Evolutionary conservation across 345 rosid genomes (phyloP).

Genomic region (Eutrema japonicum): DNA sequence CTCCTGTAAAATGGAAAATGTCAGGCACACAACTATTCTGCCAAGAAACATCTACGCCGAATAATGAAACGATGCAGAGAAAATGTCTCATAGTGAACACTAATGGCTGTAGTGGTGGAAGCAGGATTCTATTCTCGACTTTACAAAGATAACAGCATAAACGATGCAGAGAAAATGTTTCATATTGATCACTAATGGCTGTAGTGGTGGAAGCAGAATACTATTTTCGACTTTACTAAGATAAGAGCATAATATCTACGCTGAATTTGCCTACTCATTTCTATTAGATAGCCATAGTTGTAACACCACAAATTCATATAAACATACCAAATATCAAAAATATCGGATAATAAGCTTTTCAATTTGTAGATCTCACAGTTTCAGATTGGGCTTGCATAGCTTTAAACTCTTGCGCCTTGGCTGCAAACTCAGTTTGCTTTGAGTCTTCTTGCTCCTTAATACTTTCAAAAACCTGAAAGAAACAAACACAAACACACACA

Average conservation of each 20-base stretch:
- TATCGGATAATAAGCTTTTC: not conserved
- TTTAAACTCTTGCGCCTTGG: slow-evolving; percentile 76
- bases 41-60: slow-evolving; percentile 13
- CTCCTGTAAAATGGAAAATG: slow-evolving; percentile 62
- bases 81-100: slow-evolving; percentile 26
- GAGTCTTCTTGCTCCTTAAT: slow-evolving; percentile 86
- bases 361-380: slow-evolving; percentile 59
- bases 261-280: not conserved
- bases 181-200: slow-evolving; percentile 24
- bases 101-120: slow-evolving; percentile 7
- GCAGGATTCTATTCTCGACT: slow-evolving; percentile 4
- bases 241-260: not conserved
- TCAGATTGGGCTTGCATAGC: slow-evolving; percentile 92
- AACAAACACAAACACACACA: slow-evolving; percentile 24
- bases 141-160: not conserved
- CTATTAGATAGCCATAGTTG: slow-evolving; percentile 2
- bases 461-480: slow-evolving; percentile 69
- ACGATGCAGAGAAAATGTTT: slow-evolving; percentile 4
- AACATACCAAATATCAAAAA: not conserved
- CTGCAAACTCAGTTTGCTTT: slow-evolving; percentile 63
- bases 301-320: not conserved
- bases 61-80: slow-evolving; percentile 18
- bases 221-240: slow-evolving; percentile 6
- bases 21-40: slow-evolving; percentile 26
- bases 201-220: slow-evolving; percentile 8